phyloP scores from a whole-genome alignment of 306 rosid species.

The Sphenostylis stenocarpa region DNA sequence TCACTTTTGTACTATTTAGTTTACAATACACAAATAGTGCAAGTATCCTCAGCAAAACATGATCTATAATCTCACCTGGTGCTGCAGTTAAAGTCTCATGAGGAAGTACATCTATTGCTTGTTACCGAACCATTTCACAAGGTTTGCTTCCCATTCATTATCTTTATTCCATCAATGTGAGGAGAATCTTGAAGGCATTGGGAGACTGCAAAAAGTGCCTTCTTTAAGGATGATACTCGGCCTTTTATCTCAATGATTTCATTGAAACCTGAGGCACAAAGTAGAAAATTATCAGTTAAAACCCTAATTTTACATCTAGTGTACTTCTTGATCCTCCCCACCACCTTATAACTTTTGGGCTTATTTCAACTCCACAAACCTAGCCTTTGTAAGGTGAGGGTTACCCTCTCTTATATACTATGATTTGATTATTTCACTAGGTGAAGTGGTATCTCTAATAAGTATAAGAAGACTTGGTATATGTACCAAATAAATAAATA shows the following conservation, averaged over 20 bases:
- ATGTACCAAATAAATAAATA: background rate
- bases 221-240: constrained; percentile 69
- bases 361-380: too few relatives aligned
- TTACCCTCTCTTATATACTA: too few relatives aligned
- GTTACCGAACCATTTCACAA: constrained; percentile 51
- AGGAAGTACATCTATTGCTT: constrained; percentile 31
- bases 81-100: constrained; percentile 32
- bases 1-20: too few relatives aligned
- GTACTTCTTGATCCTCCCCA: constrained; percentile 86
- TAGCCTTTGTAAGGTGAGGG: too few relatives aligned
- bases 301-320: constrained; percentile 74
- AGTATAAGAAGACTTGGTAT: background rate
- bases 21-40: constrained; percentile 2
- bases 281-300: constrained; percentile 62
- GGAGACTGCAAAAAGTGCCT: constrained; percentile 83
- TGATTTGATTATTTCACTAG: too few relatives aligned
- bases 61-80: constrained; percentile 47
- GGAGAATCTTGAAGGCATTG: constrained; percentile 71
- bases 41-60: constrained; percentile 53
- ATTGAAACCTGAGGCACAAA: constrained; percentile 57
- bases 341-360: constrained; percentile 27
- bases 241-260: constrained; percentile 97
- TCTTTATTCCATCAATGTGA: constrained; percentile 51
- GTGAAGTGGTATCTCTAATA: too few relatives aligned
- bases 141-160: constrained; percentile 55